These are phyloP conservation scores for Cicer bijugum DNA, from an alignment of 306 rosid genomes.

Conservation along the genomic window DNA sequence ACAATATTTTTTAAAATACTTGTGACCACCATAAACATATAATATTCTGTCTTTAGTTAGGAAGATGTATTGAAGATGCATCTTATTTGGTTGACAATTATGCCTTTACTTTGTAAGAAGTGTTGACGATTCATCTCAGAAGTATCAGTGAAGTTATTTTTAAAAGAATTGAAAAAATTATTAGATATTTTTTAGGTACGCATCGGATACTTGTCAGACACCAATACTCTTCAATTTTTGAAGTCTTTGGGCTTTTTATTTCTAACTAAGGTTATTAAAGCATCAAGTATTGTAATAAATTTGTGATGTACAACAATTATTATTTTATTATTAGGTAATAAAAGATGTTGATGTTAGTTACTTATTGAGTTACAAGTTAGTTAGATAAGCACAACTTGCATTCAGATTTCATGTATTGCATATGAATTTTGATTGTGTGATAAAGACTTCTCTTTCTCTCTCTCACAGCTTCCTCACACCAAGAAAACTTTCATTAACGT, in stretches of 20 bases:
- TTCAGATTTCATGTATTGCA: not conserved
- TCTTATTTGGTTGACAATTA: too few relatives aligned
- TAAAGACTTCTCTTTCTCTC: not conserved
- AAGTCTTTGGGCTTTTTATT: not conserved
- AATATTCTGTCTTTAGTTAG: too few relatives aligned
- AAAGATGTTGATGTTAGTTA: not conserved
- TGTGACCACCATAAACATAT: not conserved
- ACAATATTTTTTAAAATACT: not conserved
- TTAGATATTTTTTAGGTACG: too few relatives aligned
- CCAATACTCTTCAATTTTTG: too few relatives aligned
- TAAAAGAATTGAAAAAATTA: too few relatives aligned
- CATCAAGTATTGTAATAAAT: not conserved
- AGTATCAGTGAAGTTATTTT: too few relatives aligned
- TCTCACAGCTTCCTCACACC: not conserved
- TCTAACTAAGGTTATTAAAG: not conserved
- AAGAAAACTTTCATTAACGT: not conserved
- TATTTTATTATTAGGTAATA: not conserved
- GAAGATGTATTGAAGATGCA: too few relatives aligned
- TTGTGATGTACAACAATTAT: not conserved
- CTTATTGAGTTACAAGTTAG: not conserved
- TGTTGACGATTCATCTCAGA: too few relatives aligned
- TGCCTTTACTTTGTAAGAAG: too few relatives aligned
- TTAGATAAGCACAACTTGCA: not conserved
- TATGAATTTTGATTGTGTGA: not conserved
- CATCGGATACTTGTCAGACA: not conserved